Evolutionary conservation across 2,329 filamentous ascomycete species (phyloP).

Genomic region (Pyrenochaeta sp.): DNA sequence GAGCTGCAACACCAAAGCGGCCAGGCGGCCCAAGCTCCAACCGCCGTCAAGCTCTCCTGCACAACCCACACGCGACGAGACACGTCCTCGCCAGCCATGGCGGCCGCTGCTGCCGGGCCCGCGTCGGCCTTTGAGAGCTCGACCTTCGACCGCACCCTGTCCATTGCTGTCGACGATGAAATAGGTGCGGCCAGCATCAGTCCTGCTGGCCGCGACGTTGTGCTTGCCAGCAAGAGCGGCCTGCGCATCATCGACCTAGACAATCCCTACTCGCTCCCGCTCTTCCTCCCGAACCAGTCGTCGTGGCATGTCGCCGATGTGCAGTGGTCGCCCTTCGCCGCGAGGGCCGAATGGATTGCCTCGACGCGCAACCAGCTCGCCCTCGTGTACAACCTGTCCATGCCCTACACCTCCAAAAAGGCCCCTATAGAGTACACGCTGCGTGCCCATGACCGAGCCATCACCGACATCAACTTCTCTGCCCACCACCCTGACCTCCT

Average conservation of each 20-base stretch:
- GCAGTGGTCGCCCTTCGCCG: constrained; percentile 94
- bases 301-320: constrained; percentile 97
- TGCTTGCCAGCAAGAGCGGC: constrained; percentile 83
- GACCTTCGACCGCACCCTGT: constrained; percentile 84
- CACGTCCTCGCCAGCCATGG: constrained; percentile 17
- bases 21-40: constrained; percentile 6
- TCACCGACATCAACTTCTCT: constrained; percentile 96
- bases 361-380: constrained; percentile 95
- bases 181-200: constrained; percentile 94
- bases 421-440: constrained; percentile 89
- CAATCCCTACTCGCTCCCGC: constrained; percentile 84
- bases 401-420: constrained; percentile 62
- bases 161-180: constrained; percentile 77
- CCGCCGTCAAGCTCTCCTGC: too few relatives aligned
- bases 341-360: constrained; percentile 89
- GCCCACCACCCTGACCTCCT: constrained; percentile 89
- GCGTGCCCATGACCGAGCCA: constrained; percentile 84
- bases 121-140: constrained; percentile 78
- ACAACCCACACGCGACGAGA: constrained; percentile 9
- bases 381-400: constrained; percentile 85
- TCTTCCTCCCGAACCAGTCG: constrained; percentile 82
- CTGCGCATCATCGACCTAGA: constrained; percentile 92
- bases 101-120: constrained; percentile 33
- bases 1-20: neutral
- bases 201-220: constrained; percentile 87